Evolutionary conservation across 768 basidiomycete genomes (phyloP).

Genomic region (Lactarius pseudohatsudake): DNA sequence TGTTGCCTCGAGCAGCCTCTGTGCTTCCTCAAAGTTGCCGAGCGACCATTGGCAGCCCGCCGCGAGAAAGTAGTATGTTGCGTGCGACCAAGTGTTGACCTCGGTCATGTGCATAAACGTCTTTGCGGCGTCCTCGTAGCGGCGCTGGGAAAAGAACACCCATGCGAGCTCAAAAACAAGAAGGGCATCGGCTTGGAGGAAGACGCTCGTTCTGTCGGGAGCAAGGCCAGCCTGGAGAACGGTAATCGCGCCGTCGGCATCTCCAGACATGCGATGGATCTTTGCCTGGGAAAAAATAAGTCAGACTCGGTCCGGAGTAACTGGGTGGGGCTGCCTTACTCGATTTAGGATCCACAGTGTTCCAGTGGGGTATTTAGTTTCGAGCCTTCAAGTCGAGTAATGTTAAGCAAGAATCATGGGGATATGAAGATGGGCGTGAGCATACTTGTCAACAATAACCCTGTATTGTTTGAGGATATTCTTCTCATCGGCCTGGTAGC

Average conservation of each 20-base stretch:
- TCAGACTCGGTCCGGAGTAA: not conserved
- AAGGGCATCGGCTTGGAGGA: slow-evolving; percentile 71
- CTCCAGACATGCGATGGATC: slow-evolving; percentile 66
- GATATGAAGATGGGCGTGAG: slow-evolving; percentile 8
- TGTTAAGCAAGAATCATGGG: not conserved
- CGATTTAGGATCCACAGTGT: slow-evolving; percentile 74
- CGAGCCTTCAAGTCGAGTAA: slow-evolving; percentile 42
- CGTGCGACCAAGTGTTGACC: slow-evolving; percentile 74
- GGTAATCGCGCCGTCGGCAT: slow-evolving; percentile 63
- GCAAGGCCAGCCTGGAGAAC: slow-evolving; percentile 59
- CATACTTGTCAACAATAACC: slow-evolving; percentile 62
- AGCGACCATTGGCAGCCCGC: slow-evolving; percentile 70
- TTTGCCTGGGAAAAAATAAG: slow-evolving; percentile 52
- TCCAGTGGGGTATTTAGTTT: slow-evolving; percentile 60
- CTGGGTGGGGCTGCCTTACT: slow-evolving; percentile 36
- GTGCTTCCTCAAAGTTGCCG: slow-evolving; percentile 56
- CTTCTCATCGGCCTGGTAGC: slow-evolving; percentile 73
- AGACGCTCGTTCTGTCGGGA: slow-evolving; percentile 52
- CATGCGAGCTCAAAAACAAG: slow-evolving; percentile 78
- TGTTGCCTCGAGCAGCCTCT: slow-evolving; percentile 59
- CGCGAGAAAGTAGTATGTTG: slow-evolving; percentile 75
- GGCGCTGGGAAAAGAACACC: slow-evolving; percentile 62
- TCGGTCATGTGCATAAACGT: slow-evolving; percentile 62
- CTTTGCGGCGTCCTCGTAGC: slow-evolving; percentile 67
- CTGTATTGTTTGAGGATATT: slow-evolving; percentile 62